phyloP scores from a whole-genome alignment of 768 basidiomycete genomes.

The Pleurotus sapidus region DNA sequence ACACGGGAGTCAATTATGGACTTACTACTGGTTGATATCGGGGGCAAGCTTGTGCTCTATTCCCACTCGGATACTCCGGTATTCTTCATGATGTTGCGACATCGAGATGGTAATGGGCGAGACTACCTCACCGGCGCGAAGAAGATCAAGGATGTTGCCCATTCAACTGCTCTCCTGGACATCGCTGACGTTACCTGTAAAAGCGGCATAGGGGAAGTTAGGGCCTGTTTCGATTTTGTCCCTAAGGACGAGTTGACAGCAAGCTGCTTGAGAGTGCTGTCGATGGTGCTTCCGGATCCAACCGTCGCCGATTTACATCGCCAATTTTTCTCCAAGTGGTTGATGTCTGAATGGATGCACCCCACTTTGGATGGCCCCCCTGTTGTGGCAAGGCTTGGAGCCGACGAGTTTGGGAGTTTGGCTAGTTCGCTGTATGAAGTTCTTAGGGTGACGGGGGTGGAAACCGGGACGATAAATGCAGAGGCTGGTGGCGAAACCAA shows the following conservation, averaged over 20 bases:
- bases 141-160: conserved; percentile 36
- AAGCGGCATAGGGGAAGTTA: conserved; percentile 10
- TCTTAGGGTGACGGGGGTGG: conserved; percentile 35
- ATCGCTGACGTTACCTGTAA: conserved; percentile 51
- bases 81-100: no score
- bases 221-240: conserved; percentile 51
- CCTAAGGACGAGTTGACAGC: conserved; percentile 54
- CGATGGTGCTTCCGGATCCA: conserved; percentile 56
- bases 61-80: conserved; percentile 38
- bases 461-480: background rate
- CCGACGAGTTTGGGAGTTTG: conserved; percentile 32
- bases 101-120: no score
- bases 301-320: conserved; percentile 54
- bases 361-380: conserved; percentile 30
- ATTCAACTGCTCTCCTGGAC: conserved; percentile 50
- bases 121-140: conserved; percentile 15
- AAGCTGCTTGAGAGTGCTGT: conserved; percentile 60
- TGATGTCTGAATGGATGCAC: background rate
- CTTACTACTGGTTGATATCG: conserved; percentile 60
- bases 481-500: conserved; percentile 10
- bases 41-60: conserved; percentile 51
- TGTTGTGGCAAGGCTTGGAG: background rate
- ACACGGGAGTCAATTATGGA: conserved; percentile 68
- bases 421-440: conserved; percentile 45
- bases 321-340: conserved; percentile 57